Conservation (phyloP, 108 stramenopile genomes). For the Pseudonitzschia multistriata region DNA sequence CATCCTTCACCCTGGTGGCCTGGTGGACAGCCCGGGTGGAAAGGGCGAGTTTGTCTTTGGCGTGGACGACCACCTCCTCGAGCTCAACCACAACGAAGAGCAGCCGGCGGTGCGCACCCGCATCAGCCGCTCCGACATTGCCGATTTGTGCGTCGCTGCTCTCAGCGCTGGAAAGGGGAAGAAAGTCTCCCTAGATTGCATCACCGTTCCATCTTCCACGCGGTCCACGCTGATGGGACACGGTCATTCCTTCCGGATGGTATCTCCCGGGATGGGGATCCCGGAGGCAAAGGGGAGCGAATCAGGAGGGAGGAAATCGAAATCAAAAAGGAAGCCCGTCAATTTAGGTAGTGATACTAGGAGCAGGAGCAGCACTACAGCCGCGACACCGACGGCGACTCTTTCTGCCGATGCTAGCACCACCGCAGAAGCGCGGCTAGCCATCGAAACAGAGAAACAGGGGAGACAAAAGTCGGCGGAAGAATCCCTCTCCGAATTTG, state of each 20-base stretch:
- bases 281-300: neutral
- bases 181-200: slow-evolving; percentile 64
- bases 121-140: slow-evolving; percentile 83
- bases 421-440: neutral
- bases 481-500: slow-evolving; percentile 48
- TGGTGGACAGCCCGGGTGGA: slow-evolving; percentile 61
- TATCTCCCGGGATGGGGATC: neutral
- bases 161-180: slow-evolving; percentile 44
- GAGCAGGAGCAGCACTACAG: neutral
- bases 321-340: neutral
- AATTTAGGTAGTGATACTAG: too few species aligned
- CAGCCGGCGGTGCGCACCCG: slow-evolving; percentile 8
- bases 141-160: slow-evolving; percentile 71
- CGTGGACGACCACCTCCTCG: slow-evolving; percentile 70
- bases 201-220: slow-evolving; percentile 22
- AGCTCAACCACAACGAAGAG: slow-evolving; percentile 25
- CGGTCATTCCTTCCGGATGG: neutral
- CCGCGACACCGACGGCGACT: neutral
- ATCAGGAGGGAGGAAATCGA: neutral
- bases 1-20: slow-evolving; percentile 89
- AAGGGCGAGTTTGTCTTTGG: slow-evolving; percentile 63
- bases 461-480: slow-evolving; percentile 33
- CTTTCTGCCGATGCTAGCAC: neutral
- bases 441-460: neutral
- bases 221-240: neutral